Conservation (phyloP, 139 green algal genomes). For the Chlorella sp. region DNA sequence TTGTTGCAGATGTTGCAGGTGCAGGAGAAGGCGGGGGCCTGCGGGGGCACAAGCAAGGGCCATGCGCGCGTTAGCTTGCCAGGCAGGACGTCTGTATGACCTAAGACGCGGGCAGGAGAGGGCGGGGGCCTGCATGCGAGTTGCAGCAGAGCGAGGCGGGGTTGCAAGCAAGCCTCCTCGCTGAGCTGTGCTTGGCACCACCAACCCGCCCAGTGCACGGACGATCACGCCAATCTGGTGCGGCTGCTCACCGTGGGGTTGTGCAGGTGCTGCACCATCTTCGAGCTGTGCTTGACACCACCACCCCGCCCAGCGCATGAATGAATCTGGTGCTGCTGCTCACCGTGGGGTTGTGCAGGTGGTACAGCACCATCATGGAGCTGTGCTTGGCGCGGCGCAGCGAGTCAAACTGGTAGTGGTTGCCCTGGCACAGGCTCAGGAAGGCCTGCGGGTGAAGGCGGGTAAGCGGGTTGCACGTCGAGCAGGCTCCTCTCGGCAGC, state of each 20-base stretch:
- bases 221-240: too few relatives aligned
- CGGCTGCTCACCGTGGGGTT: too few relatives aligned
- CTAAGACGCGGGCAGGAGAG: slow-evolving; percentile 29
- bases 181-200: too few relatives aligned
- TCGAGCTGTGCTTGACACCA: too few relatives aligned
- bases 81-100: too few relatives aligned
- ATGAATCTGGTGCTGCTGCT: too few relatives aligned
- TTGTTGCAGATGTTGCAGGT: slow-evolving; percentile 92
- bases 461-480: not conserved
- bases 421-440: slow-evolving; percentile 96
- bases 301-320: too few relatives aligned
- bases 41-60: too few relatives aligned
- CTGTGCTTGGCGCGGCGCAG: slow-evolving; percentile 97
- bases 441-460: slow-evolving; percentile 68
- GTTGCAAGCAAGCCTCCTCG: too few relatives aligned
- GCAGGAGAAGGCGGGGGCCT: slow-evolving; percentile 77
- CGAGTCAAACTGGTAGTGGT: slow-evolving; percentile 99
- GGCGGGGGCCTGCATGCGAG: slow-evolving; percentile 27
- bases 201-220: too few relatives aligned
- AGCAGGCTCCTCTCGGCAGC: not conserved
- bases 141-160: not conserved
- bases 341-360: slow-evolving; percentile 96
- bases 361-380: slow-evolving; percentile 99
- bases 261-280: too few relatives aligned
- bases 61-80: too few relatives aligned